Percentiles rank a stretch among this genome's conserved stretches.
Evolutionary conservation across 208 protist species (phyloP).

Genomic region (Leishmania major): DNA sequence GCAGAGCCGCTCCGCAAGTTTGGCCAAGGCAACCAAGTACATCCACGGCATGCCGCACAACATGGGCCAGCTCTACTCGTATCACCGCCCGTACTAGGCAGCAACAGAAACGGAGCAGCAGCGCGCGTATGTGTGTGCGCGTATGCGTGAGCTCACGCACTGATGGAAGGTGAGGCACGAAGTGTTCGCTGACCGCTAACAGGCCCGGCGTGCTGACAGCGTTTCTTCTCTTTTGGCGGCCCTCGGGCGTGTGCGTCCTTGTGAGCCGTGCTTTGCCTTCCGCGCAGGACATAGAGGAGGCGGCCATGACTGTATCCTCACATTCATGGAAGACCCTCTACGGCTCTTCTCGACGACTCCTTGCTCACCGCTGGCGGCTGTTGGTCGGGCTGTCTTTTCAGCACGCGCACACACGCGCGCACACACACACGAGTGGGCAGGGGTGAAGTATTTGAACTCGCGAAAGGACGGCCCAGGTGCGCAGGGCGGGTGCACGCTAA

Average conservation of each 20-base stretch:
- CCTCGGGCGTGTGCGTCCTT: not conserved
- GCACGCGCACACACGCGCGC: not conserved
- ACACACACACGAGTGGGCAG: not conserved
- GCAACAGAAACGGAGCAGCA: not conserved
- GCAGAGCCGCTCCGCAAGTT: conserved; percentile 21
- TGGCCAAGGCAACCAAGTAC: conserved; percentile 30
- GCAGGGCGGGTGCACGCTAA: not conserved
- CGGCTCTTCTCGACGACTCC: not conserved
- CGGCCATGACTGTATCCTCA: not conserved
- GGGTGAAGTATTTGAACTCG: not conserved
- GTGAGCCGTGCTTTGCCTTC: not conserved
- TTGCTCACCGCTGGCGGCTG: not conserved
- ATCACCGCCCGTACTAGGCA: conserved; percentile 78
- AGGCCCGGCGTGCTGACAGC: not conserved
- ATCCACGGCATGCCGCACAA: conserved; percentile 66
- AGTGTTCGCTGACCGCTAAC: not conserved
- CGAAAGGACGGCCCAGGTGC: not conserved
- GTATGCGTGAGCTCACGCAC: not conserved
- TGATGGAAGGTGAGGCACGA: not conserved
- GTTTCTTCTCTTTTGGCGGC: not conserved
- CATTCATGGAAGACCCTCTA: not conserved
- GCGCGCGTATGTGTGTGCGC: not conserved
- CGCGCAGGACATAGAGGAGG: not conserved
- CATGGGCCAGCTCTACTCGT: conserved; percentile 89
- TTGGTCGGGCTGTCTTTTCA: not conserved